Conservation (phyloP, 768 basidiomycete genomes). For the Xerocomellus chrysenteron region DNA sequence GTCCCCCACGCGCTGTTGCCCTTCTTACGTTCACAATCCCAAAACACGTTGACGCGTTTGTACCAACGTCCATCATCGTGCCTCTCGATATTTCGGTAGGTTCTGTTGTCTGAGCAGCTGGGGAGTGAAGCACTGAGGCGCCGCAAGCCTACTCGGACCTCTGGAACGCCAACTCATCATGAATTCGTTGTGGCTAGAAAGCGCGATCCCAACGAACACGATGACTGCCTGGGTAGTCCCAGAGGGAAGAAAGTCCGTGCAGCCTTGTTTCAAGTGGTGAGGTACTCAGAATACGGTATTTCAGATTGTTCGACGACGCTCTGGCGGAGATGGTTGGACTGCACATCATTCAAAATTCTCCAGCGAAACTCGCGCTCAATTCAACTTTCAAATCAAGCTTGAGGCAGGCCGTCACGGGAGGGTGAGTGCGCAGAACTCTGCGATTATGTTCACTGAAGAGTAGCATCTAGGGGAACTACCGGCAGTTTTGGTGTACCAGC, state of each 20-base stretch:
- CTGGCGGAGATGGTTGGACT: slow-evolving; percentile 61
- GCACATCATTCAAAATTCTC: slow-evolving; percentile 64
- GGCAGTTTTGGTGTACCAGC: slow-evolving; percentile 85
- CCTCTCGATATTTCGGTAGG: slow-evolving; percentile 84
- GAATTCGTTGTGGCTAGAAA: slow-evolving; percentile 88
- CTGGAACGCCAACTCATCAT: slow-evolving; percentile 84
- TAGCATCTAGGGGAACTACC: slow-evolving; percentile 57
- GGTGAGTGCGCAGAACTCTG: slow-evolving; percentile 49
- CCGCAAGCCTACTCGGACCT: slow-evolving; percentile 64
- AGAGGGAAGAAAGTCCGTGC: slow-evolving; percentile 66
- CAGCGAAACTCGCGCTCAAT: slow-evolving; percentile 67
- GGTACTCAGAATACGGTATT: neutral
- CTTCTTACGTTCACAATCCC: slow-evolving; percentile 79
- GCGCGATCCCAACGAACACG: slow-evolving; percentile 59
- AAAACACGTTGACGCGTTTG: slow-evolving; percentile 71
- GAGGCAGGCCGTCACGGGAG: slow-evolving; percentile 83
- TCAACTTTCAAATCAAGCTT: slow-evolving; percentile 75
- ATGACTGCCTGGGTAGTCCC: slow-evolving; percentile 77
- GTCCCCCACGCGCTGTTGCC: slow-evolving; percentile 68
- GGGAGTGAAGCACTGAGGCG: slow-evolving; percentile 3
- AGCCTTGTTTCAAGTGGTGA: neutral
- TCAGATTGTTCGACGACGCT: slow-evolving; percentile 71
- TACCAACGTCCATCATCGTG: slow-evolving; percentile 88
- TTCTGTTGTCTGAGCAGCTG: neutral
- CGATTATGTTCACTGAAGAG: slow-evolving; percentile 7